These are phyloP conservation scores for Geum urbanum DNA, from an alignment of 306 rosid species.

Conservation along the genomic window DNA sequence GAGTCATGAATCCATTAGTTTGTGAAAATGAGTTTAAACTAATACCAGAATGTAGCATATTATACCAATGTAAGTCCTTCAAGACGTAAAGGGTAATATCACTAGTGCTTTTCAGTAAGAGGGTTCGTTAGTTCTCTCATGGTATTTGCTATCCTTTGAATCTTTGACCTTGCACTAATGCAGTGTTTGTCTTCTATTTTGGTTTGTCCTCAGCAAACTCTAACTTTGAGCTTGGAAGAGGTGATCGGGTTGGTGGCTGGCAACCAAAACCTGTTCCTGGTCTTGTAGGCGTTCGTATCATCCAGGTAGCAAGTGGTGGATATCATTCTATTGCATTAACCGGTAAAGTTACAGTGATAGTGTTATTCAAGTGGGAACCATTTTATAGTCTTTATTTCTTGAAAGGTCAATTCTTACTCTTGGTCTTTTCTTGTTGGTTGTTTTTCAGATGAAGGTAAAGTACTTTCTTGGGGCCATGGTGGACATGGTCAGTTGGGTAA, in stretches of 20 bases:
- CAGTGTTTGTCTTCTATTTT: background rate
- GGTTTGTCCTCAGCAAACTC: conserved; percentile 59
- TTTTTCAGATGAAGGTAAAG: conserved; percentile 74
- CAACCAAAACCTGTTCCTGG: conserved; percentile 69
- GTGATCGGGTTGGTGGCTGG: conserved; percentile 85
- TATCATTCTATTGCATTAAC: conserved; percentile 93
- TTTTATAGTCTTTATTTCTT: conserved; percentile 7
- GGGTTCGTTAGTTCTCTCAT: background rate
- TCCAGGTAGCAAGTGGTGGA: conserved; percentile 89
- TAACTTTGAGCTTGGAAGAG: conserved; percentile 94
- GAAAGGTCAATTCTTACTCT: conserved; percentile 4
- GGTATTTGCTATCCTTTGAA: background rate
- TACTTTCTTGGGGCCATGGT: conserved; percentile 97
- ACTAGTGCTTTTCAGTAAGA: background rate
- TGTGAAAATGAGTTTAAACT: background rate
- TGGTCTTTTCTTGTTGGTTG: conserved; percentile 21
- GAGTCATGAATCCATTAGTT: background rate
- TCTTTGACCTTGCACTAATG: background rate
- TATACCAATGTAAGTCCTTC: background rate
- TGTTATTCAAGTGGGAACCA: conserved; percentile 5
- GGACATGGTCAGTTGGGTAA: conserved; percentile 93
- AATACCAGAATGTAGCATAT: background rate
- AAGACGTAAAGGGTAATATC: background rate
- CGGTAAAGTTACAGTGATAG: conserved; percentile 40
- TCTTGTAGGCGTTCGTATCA: conserved; percentile 53